Base-by-base conservation (phyloP, 192 early-diverging fungal species). In the Pilobolus umbonatus region DNA sequence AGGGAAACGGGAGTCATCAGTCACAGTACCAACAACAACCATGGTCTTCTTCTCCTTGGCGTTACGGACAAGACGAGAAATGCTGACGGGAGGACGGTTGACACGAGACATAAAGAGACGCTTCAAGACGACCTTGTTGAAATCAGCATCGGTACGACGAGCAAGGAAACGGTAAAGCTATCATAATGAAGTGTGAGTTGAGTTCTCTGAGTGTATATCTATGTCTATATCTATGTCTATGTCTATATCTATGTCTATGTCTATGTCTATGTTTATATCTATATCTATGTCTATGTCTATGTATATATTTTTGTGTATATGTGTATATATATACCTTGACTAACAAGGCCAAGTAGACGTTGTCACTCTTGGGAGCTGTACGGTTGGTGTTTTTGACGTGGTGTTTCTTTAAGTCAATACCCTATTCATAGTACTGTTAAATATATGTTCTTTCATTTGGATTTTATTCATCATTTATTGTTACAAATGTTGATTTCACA, bases 101-200 rank as follows among this genome's bases (percentile, higher is more conserved):
- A 94, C 79, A 61, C 92, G 88, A 70, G 95, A 97, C 95, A 98
- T 95, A 75, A 92, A 94, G 62, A 99, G 90, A 64, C 98, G 88
- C 86, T 93, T 94, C 72, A 98, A 82, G 64, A 99, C 87, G 59
- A 92, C 91, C 88, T 94, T 93, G 93, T 99, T 99, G 84, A 99
- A 99, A 78, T 82, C 79, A 75, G 94, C 84, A 81, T 96, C 83
- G 70, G 98, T 99, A 76, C 98, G 90, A 83, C 98, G 93, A 54
- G 96, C 95, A 55, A 99, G 85, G 90, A 96, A 98, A 75, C 93
- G 87, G 85, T 98, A 99, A 63, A 99, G 85, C 94, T 83, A 68
- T 14, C 15, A 12, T 49, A 57, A 15, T 38, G n/a, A 29, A 42
- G 21, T 50, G n/a, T 24, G 46, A 38, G 14, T 19, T 26, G 17